phyloP scores from a whole-genome alignment of 2,329 filamentous ascomycete genomes.

The Aspergillus unguis region DNA sequence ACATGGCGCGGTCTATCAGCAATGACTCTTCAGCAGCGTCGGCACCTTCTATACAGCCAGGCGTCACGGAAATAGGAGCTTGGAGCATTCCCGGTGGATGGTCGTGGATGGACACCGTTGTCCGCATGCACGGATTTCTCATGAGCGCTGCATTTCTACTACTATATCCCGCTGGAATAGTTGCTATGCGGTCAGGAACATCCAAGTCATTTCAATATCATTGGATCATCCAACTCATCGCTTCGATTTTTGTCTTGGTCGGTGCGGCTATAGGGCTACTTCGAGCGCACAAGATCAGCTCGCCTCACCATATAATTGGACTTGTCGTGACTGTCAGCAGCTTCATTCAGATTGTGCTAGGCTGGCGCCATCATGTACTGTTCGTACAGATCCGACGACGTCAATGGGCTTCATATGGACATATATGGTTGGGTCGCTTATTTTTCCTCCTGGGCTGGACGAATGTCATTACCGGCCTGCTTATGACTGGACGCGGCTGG shows the following conservation, averaged over 20 bases:
- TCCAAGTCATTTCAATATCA: slow-evolving; percentile 10
- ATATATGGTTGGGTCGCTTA: slow-evolving; percentile 10
- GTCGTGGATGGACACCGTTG: not conserved
- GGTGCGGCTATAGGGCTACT: slow-evolving; percentile 6
- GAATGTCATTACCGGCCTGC: slow-evolving; percentile 11
- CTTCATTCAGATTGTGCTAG: slow-evolving; percentile 3
- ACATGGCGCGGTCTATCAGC: slow-evolving; percentile 5
- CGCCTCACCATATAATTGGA: slow-evolving; percentile 6
- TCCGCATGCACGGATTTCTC: slow-evolving; percentile 4
- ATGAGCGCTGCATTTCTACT: slow-evolving; percentile 9
- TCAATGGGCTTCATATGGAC: slow-evolving; percentile 10
- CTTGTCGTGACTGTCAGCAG: slow-evolving; percentile 1
- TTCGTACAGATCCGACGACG: slow-evolving; percentile 9
- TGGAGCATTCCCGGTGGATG: slow-evolving; percentile 1
- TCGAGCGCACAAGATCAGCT: slow-evolving; percentile 1
- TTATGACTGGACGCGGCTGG: slow-evolving; percentile 1
- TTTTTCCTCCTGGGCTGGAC: slow-evolving; percentile 9
- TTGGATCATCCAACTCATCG: slow-evolving; percentile 8
- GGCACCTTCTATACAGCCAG: slow-evolving; percentile 1
- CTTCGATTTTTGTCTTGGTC: not conserved
- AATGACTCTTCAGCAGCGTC: not conserved
- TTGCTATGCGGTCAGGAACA: slow-evolving; percentile 8
- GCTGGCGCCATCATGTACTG: slow-evolving; percentile 12
- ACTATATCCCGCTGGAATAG: slow-evolving; percentile 7
- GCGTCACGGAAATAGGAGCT: slow-evolving; percentile 1